Percentiles rank a stretch among this genome's conserved stretches.
Evolutionary conservation across 345 rosid species (phyloP).

Genomic region (Citrus hindsii): DNA sequence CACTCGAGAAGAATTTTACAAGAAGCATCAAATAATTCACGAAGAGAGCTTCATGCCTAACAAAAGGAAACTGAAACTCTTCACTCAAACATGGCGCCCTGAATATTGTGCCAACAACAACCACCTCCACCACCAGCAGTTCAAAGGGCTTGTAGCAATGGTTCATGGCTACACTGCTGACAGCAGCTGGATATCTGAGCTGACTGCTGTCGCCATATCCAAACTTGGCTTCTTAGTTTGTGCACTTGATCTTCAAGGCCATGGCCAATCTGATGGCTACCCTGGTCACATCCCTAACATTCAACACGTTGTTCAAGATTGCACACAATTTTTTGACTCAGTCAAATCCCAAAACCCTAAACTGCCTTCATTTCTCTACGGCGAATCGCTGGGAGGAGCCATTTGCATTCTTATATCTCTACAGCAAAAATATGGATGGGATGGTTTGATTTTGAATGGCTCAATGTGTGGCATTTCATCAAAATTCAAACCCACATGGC

Average conservation of each 20-base stretch:
- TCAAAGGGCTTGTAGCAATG: slow-evolving; percentile 32
- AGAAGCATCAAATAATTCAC: slow-evolving; percentile 23
- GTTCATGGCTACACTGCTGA: slow-evolving; percentile 33
- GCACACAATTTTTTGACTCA: slow-evolving; percentile 17
- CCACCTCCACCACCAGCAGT: not conserved
- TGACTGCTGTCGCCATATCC: slow-evolving; percentile 29
- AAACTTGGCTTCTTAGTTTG: slow-evolving; percentile 26
- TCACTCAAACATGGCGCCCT: slow-evolving; percentile 30
- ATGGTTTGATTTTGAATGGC: slow-evolving; percentile 28
- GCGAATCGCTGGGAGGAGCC: slow-evolving; percentile 38
- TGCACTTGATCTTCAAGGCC: slow-evolving; percentile 33
- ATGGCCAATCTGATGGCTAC: slow-evolving; percentile 27
- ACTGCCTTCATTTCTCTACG: slow-evolving; percentile 29
- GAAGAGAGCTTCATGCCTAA: slow-evolving; percentile 20
- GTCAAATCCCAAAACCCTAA: slow-evolving; percentile 14
- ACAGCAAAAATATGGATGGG: slow-evolving; percentile 21
- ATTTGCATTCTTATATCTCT: slow-evolving; percentile 19
- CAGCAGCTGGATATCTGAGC: slow-evolving; percentile 33
- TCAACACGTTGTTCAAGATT: slow-evolving; percentile 16
- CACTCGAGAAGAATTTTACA: slow-evolving; percentile 31
- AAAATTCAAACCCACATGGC: slow-evolving; percentile 31
- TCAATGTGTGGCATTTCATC: slow-evolving; percentile 34
- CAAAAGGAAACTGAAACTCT: slow-evolving; percentile 24
- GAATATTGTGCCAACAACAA: not conserved
- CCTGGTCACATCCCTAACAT: slow-evolving; percentile 29